These are phyloP conservation scores for Calonectria pauciramosa DNA, from an alignment of 2,329 filamentous ascomycete species.

Conservation along the genomic window DNA sequence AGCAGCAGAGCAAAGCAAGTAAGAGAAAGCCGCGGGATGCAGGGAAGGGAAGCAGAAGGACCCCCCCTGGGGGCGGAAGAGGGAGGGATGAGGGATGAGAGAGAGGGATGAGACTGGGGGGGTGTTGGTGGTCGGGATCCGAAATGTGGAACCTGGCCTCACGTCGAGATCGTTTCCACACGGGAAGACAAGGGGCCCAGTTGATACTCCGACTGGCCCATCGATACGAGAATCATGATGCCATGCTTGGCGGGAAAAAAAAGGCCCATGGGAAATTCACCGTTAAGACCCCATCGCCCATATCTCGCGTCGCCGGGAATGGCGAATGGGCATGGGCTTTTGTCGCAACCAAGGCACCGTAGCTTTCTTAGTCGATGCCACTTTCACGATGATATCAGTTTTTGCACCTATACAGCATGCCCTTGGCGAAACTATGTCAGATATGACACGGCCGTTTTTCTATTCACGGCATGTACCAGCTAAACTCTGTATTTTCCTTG, in stretches of 20 bases:
- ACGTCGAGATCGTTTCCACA: constrained; percentile 12
- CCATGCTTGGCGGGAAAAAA: background rate
- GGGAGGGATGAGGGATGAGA: background rate
- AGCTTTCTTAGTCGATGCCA: background rate
- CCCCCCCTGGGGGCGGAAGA: too few relatives aligned
- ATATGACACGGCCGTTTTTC: constrained; percentile 2
- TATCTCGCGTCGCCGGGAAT: background rate
- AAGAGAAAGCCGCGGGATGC: background rate
- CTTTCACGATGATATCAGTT: background rate
- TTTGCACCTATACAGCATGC: constrained; percentile 3
- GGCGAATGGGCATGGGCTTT: background rate
- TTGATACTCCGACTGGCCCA: background rate
- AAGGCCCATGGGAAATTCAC: background rate
- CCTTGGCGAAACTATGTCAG: constrained; percentile 3
- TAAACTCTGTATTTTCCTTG: background rate
- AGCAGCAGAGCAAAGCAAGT: background rate
- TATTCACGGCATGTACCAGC: background rate
- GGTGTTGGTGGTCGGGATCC: background rate
- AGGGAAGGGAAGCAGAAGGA: background rate
- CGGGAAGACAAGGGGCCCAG: background rate
- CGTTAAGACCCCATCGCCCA: background rate
- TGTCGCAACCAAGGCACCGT: background rate
- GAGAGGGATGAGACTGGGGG: background rate
- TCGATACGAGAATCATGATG: constrained; percentile 14
- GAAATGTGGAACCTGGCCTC: constrained; percentile 12